Conservation (phyloP, 768 basidiomycete genomes). For the Russula compacta region DNA sequence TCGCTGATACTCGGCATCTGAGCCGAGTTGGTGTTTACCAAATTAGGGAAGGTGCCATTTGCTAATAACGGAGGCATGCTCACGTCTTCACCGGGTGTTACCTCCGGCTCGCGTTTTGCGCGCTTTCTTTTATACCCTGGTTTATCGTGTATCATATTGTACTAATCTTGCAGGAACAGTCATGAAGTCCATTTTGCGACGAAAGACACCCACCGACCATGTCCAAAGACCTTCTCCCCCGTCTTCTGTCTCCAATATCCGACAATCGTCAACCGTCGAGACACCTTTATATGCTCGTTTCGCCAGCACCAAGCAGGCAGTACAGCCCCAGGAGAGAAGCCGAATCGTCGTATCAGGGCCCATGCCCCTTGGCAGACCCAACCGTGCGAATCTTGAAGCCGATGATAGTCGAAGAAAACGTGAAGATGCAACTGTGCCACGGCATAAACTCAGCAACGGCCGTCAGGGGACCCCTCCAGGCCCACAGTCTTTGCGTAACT, state of each 20-base stretch:
- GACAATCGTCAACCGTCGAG: slow-evolving; percentile 1
- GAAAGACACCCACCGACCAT: slow-evolving; percentile 3
- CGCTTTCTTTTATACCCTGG: slow-evolving; percentile 6
- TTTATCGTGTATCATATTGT: neutral
- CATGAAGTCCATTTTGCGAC: slow-evolving; percentile 20
- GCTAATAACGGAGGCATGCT: too few relatives aligned
- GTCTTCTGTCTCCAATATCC: neutral
- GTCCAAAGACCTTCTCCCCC: slow-evolving; percentile 4
- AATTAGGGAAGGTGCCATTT: too few relatives aligned
- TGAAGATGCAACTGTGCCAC: neutral
- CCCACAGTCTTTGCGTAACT: neutral
- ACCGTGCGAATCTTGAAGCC: neutral
- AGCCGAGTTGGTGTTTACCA: too few relatives aligned
- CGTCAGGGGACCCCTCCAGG: neutral
- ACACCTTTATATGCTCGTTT: slow-evolving; percentile 26
- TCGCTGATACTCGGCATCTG: too few relatives aligned
- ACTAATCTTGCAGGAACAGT: neutral
- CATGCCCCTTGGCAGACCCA: slow-evolving; percentile 20
- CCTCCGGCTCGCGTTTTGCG: neutral
- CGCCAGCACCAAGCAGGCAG: slow-evolving; percentile 14
- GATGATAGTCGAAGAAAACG: slow-evolving; percentile 2
- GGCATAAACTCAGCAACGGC: neutral
- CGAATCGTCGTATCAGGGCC: slow-evolving; percentile 24
- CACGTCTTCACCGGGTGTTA: neutral
- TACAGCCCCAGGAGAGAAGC: slow-evolving; percentile 3